phyloP scores from a whole-genome alignment of 805 yeast genomes.

The Candida arabinofermentans region DNA sequence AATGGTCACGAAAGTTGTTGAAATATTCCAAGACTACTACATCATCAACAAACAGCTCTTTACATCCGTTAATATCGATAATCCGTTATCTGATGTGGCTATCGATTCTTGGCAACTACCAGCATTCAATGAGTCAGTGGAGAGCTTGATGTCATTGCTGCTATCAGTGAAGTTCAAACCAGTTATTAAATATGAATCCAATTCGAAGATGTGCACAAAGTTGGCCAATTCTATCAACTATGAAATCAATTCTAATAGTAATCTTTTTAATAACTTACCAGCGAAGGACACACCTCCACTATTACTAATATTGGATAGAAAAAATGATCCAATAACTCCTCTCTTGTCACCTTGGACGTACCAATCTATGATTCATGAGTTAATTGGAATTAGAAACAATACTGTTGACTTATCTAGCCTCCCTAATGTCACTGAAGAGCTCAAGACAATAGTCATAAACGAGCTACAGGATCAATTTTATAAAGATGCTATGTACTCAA shows the following conservation, averaged over 20 bases:
- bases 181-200: constrained; percentile 69
- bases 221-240: constrained; percentile 64
- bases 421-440: constrained; percentile 53
- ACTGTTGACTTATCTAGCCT: constrained; percentile 62
- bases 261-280: constrained; percentile 65
- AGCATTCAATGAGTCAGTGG: constrained; percentile 37
- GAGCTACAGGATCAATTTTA: constrained; percentile 74
- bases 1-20: constrained; percentile 69
- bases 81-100: constrained; percentile 19
- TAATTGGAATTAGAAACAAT: constrained; percentile 77
- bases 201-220: constrained; percentile 59
- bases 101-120: constrained; percentile 43
- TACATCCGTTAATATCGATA: constrained; percentile 29
- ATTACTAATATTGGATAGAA: constrained; percentile 73
- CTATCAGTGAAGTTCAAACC: constrained; percentile 78
- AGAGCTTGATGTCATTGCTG: constrained; percentile 51
- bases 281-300: constrained; percentile 63
- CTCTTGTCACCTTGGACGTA: constrained; percentile 94
- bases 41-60: constrained; percentile 67
- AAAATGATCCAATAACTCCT: constrained; percentile 91
- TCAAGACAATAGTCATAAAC: constrained; percentile 60
- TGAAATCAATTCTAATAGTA: constrained; percentile 51
- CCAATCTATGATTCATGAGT: constrained; percentile 95
- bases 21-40: constrained; percentile 79
- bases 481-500: constrained; percentile 75